These are phyloP conservation scores for Talaromyces albobiverticillius DNA, from an alignment of 2,329 filamentous ascomycete genomes.

Conservation along the genomic window DNA sequence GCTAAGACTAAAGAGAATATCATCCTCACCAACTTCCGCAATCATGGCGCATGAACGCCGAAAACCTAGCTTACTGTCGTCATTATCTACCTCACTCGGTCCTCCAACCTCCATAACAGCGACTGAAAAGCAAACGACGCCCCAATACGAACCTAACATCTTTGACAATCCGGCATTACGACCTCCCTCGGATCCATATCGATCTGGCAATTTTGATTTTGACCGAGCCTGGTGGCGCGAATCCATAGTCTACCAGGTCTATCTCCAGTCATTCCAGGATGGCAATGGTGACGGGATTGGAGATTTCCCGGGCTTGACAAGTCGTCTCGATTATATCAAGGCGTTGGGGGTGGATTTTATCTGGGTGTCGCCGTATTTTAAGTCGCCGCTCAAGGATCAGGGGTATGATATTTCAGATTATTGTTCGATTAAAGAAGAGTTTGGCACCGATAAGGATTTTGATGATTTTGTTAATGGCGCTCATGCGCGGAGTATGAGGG, in stretches of 20 bases:
- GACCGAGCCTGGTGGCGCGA: conserved; percentile 61
- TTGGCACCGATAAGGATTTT: conserved; percentile 56
- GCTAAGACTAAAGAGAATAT: too few species aligned
- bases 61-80: too few species aligned
- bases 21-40: too few species aligned
- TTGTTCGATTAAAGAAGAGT: neutral
- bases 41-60: too few species aligned
- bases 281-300: conserved; percentile 56
- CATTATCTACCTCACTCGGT: too few species aligned
- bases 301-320: conserved; percentile 63
- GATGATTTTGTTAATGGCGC: conserved; percentile 60
- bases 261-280: conserved; percentile 58
- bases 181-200: too few species aligned
- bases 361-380: conserved; percentile 53
- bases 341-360: conserved; percentile 62
- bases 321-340: conserved; percentile 62
- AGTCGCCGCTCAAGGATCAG: conserved; percentile 54
- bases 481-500: conserved; percentile 30
- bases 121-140: too few species aligned
- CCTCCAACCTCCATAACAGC: too few species aligned
- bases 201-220: too few species aligned
- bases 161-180: too few species aligned
- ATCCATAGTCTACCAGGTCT: conserved; percentile 58
- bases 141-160: too few species aligned
- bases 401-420: conserved; percentile 19